These are phyloP conservation scores for Globisporangium takayamanum DNA, from an alignment of 352 stramenopile genomes.

Conservation along the genomic window DNA sequence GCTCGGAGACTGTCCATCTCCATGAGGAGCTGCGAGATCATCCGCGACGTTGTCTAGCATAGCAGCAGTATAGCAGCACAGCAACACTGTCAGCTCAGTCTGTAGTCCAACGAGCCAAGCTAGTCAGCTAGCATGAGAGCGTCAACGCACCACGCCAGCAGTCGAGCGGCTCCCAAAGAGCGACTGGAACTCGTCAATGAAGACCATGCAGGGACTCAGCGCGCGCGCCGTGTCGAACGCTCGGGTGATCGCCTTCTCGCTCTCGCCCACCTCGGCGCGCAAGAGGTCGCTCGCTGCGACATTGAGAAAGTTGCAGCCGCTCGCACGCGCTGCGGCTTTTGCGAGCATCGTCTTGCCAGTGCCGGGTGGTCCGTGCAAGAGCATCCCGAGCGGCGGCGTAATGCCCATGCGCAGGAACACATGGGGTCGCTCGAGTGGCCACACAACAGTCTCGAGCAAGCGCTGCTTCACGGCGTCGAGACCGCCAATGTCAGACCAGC, in stretches of 20 bases:
- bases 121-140: neutral
- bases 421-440: slow-evolving; percentile 72
- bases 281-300: slow-evolving; percentile 74
- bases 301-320: slow-evolving; percentile 82
- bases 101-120: neutral
- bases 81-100: neutral
- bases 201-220: slow-evolving; percentile 79
- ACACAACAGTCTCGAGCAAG: slow-evolving; percentile 82
- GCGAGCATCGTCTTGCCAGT: slow-evolving; percentile 86
- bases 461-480: slow-evolving; percentile 65
- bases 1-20: slow-evolving; percentile 73
- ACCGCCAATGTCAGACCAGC: slow-evolving; percentile 73
- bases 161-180: slow-evolving; percentile 77
- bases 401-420: slow-evolving; percentile 82
- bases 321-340: slow-evolving; percentile 70
- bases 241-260: slow-evolving; percentile 69
- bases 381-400: slow-evolving; percentile 63
- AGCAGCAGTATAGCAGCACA: neutral
- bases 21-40: slow-evolving; percentile 83
- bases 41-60: slow-evolving; percentile 58
- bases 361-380: slow-evolving; percentile 71
- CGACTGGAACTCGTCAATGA: slow-evolving; percentile 87
- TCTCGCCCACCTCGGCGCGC: slow-evolving; percentile 78
- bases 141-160: slow-evolving; percentile 35
- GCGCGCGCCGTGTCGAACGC: slow-evolving; percentile 66